Percentiles rank a stretch among this genome's conserved stretches.
Evolutionary conservation across 2,329 filamentous ascomycete species (phyloP).

Genomic region (Chaetomiaceae sp.): DNA sequence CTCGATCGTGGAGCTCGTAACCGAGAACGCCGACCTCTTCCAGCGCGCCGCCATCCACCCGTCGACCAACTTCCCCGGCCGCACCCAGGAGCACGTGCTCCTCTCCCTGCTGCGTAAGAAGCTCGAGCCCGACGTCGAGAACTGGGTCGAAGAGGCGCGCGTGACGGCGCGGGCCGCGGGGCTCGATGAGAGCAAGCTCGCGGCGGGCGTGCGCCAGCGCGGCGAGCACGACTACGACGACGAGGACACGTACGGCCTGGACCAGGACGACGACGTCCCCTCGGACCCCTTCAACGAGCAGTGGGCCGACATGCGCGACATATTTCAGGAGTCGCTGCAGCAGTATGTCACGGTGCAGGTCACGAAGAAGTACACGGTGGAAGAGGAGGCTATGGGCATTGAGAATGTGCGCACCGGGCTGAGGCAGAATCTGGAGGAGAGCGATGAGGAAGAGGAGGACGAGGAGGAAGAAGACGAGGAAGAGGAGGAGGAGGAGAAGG

Average conservation of each 20-base stretch:
- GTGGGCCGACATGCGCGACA: conserved; percentile 35
- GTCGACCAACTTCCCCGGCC: conserved; percentile 68
- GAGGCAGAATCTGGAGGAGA: conserved; percentile 48
- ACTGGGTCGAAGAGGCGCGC: conserved; percentile 63
- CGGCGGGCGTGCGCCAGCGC: conserved; percentile 21
- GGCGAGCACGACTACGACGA: conserved; percentile 33
- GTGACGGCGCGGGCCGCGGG: conserved; percentile 38
- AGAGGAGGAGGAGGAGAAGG: conserved; percentile 40
- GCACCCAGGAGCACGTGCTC: conserved; percentile 61
- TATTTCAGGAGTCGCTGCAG: conserved; percentile 31
- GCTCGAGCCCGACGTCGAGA: conserved; percentile 71
- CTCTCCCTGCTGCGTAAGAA: conserved; percentile 75
- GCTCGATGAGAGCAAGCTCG: conserved; percentile 30
- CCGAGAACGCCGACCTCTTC: conserved; percentile 63
- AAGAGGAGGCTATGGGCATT: conserved; percentile 62
- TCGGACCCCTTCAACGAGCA: conserved; percentile 34
- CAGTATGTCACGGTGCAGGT: conserved; percentile 44
- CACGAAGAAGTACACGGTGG: conserved; percentile 65
- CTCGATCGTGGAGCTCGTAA: conserved; percentile 61
- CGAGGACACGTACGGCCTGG: conserved; percentile 37
- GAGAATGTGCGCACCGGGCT: conserved; percentile 71
- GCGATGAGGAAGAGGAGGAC: conserved; percentile 54
- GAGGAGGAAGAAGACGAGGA: conserved; percentile 49
- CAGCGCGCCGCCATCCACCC: conserved; percentile 69
- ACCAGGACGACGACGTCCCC: conserved; percentile 37